Percentiles rank a stretch among this genome's conserved stretches.
phyloP scores from a whole-genome alignment of 2,329 filamentous ascomycete species.

The Trichoderma breve region DNA sequence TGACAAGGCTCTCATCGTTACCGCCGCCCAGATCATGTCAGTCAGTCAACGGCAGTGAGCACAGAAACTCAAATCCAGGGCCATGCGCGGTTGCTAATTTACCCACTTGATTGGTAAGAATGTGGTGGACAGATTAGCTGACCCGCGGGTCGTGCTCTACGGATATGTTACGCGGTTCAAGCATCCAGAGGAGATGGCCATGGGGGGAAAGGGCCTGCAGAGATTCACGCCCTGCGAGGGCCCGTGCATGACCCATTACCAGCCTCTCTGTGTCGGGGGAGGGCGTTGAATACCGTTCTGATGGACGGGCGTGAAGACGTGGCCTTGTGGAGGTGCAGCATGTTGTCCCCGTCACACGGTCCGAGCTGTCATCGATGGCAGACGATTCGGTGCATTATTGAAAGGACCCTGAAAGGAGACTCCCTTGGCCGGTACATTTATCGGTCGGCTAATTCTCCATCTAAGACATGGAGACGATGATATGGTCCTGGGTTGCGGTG shows the following conservation, averaged over 20 bases:
- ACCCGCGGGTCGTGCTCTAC: background rate
- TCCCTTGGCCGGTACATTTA: background rate
- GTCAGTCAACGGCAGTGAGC: background rate
- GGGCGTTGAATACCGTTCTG: background rate
- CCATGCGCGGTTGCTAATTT: background rate
- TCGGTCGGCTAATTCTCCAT: background rate
- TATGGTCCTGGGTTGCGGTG: background rate
- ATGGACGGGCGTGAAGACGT: background rate
- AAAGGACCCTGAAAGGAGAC: constrained; percentile 14
- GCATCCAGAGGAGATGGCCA: background rate
- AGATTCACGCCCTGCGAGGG: background rate
- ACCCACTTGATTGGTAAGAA: background rate
- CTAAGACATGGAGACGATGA: background rate
- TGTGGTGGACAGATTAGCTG: background rate
- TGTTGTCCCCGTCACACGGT: background rate
- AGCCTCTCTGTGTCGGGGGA: background rate
- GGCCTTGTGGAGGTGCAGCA: constrained; percentile 8
- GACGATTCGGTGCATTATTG: background rate
- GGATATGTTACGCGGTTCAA: background rate
- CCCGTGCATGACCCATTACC: background rate
- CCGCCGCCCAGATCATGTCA: background rate
- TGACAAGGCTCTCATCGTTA: background rate
- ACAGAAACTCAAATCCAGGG: background rate
- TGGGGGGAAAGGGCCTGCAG: background rate
- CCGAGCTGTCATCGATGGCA: constrained; percentile 12